Evolutionary conservation across 148 eudicot genomes (phyloP).

Genomic region (Heliamphora exappendiculata): DNA sequence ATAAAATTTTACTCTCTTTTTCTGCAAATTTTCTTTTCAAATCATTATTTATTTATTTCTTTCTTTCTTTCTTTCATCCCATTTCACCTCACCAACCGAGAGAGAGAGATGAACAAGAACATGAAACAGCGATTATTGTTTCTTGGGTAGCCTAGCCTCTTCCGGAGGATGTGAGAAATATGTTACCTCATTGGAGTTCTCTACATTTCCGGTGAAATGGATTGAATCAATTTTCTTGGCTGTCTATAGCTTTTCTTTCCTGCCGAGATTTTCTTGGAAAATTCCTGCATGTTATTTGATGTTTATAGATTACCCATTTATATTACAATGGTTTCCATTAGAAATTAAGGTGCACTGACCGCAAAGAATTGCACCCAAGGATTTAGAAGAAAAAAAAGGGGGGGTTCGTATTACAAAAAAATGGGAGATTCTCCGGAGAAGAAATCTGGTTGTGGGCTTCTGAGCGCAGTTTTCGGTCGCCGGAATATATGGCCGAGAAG

Average conservation of each 20-base stretch:
- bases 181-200: neutral
- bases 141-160: neutral
- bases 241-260: neutral
- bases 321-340: neutral
- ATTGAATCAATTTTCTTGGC: neutral
- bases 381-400: neutral
- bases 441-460: constrained; percentile 61
- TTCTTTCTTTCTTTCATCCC: constrained; percentile 6
- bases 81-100: neutral
- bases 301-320: neutral
- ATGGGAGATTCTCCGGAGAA: constrained; percentile 50
- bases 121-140: neutral
- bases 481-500: constrained; percentile 46
- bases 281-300: constrained; percentile 4
- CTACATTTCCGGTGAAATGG: neutral
- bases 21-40: constrained; percentile 12
- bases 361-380: too few relatives aligned
- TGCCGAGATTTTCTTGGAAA: constrained; percentile 1
- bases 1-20: constrained; percentile 4
- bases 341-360: neutral
- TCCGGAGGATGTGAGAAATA: too few relatives aligned
- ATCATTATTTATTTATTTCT: neutral
- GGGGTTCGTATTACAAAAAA: neutral
- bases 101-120: neutral
- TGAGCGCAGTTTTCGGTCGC: constrained; percentile 54